Evolutionary conservation across 1,284 basidiomycete species (phyloP).

Genomic region (Serendipita sp.): DNA sequence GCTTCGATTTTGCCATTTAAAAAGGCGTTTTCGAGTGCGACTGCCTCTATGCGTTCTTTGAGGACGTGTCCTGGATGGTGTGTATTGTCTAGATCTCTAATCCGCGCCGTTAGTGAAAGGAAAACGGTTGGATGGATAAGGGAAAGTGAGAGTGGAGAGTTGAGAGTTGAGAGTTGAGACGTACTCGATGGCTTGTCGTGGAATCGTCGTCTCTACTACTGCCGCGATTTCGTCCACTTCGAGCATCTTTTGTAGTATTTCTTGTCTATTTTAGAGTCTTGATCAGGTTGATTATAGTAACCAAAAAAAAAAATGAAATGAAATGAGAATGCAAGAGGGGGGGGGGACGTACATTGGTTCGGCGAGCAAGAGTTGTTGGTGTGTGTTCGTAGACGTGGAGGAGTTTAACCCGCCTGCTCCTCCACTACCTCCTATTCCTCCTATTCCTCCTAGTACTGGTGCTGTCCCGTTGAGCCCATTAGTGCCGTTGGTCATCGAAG

Average conservation of each 20-base stretch:
- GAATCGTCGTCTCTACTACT: background rate
- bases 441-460: background rate
- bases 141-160: too few species aligned
- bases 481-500: background rate
- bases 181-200: slow-evolving; percentile 1
- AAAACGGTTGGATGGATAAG: background rate
- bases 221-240: slow-evolving; percentile 4
- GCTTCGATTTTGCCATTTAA: slow-evolving; percentile 1
- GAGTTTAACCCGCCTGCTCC: too few species aligned
- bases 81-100: slow-evolving; percentile 3
- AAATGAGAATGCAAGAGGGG: background rate
- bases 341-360: background rate
- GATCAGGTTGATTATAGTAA: too few species aligned
- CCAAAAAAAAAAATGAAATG: too few species aligned
- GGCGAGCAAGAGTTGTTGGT: background rate
- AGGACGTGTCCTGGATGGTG: slow-evolving; percentile 3
- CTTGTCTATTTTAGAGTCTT: background rate
- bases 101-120: background rate
- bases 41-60: slow-evolving; percentile 1
- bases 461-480: background rate
- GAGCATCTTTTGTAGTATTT: background rate
- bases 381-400: too few species aligned
- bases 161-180: background rate
- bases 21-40: slow-evolving; percentile 5
- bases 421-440: background rate